A percentile compares a stretch with the other conserved stretches of the same genome.
Evolutionary conservation across 2,329 filamentous ascomycete genomes (phyloP).

Genomic region (Fusarium longipes): DNA sequence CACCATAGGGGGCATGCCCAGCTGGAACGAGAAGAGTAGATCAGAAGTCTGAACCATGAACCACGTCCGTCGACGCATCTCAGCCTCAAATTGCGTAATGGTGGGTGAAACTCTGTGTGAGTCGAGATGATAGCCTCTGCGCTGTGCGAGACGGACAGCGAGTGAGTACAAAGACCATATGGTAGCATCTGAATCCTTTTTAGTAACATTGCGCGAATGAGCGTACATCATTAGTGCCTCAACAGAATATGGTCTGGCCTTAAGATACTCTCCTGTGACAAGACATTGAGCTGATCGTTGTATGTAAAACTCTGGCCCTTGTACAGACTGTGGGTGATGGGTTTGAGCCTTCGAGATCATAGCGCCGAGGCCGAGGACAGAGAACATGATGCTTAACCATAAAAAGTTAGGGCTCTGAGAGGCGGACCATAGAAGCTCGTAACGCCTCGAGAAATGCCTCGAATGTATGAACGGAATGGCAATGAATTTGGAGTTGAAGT

Average conservation of each 20-base stretch:
- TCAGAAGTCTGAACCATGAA: conserved; percentile 61
- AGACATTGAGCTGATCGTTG: conserved; percentile 59
- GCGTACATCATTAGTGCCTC: conserved; percentile 62
- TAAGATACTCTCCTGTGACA: conserved; percentile 60
- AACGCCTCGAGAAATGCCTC: conserved; percentile 60
- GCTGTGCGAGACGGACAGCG: conserved; percentile 61
- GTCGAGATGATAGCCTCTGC: conserved; percentile 64
- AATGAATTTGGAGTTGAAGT: conserved; percentile 55
- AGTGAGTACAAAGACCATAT: conserved; percentile 62
- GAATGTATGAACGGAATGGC: conserved; percentile 55
- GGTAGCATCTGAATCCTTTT: conserved; percentile 56
- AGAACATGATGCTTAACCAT: conserved; percentile 64
- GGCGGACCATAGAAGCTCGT: conserved; percentile 60
- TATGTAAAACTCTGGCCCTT: conserved; percentile 49
- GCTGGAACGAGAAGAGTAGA: conserved; percentile 61
- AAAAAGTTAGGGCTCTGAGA: conserved; percentile 56
- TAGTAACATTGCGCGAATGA: conserved; percentile 56
- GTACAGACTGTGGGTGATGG: conserved; percentile 29
- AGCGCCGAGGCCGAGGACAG: conserved; percentile 57
- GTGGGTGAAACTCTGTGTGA: conserved; percentile 54
- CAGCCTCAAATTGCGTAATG: conserved; percentile 61
- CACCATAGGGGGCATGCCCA: conserved; percentile 64
- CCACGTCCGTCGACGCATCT: conserved; percentile 64
- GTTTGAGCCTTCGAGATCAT: conserved; percentile 51
- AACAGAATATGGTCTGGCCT: conserved; percentile 58